Base-by-base conservation (phyloP, 2,329 filamentous ascomycete species). In the Trichocomaceae sp. region DNA sequence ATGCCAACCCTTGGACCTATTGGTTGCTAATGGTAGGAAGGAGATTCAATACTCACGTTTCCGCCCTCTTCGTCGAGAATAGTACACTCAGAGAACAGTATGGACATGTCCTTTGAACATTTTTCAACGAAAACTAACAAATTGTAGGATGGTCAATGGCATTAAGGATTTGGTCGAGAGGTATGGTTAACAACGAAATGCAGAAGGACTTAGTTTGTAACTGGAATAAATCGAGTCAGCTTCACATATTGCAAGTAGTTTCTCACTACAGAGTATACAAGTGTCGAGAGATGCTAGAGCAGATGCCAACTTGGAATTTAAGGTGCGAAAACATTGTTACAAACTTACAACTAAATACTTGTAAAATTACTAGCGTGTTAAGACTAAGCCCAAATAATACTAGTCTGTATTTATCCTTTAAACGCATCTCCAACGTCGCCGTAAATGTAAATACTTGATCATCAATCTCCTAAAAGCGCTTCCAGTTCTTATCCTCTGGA, bases 201-300 rank as follows among this genome's bases (percentile, higher is more conserved):
- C 23, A 26, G 7, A 26, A 4, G 23, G 23, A 26, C 4, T 26
- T 26, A 26, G 3, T 26, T 26, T 26, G 3, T 3, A 26, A 26
- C 3, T 4, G 7, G 23, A 26, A 7, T 26, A 3, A 26, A 26
- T 26, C 7, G 23, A 26, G 23, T 26, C 23, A 26, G 23, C 23
- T 26, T 26, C 23, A 7, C 23, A 26, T 26, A 7, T 26, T 26
- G 23, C 23, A 26, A 26, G 7, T 26, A 26, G 23, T 26, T 26
- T n/a, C n/a, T n/a, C n/a, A n/a, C n/a, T n/a, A n/a, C n/a, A n/a
- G n/a, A n/a, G n/a, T 78, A 5, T 73, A 68, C 60, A 63, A 72
- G 9, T 77, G 72, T 59, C 63, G 68, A 45, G 63, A 73, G 6
- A 70, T 78, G 62, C 60, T 26, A 8, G 57, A 64, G 19, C 57